Percentiles rank a stretch among this genome's conserved stretches.
These are phyloP conservation scores for Herpomyces periplanetae DNA, from an alignment of 2,329 filamentous ascomycete genomes.

Conservation along the genomic window DNA sequence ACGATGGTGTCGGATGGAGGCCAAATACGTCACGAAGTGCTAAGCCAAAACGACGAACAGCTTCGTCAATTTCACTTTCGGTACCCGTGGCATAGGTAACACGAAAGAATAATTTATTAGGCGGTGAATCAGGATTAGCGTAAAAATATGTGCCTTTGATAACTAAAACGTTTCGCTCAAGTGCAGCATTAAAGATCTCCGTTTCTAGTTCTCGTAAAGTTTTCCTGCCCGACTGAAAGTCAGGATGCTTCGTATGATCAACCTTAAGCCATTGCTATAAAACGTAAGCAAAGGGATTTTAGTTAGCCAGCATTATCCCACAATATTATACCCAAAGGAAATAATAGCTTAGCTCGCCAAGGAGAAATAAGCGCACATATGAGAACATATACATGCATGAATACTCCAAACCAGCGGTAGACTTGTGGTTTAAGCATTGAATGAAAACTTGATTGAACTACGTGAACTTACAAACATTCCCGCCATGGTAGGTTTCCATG, in stretches of 20 bases:
- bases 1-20: no score
- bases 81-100: conserved; percentile 56
- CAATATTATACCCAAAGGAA: conserved; percentile 1
- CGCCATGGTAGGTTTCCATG: conserved; percentile 37
- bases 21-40: conserved; percentile 23
- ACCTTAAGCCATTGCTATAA: conserved; percentile 28
- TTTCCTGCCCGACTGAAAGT: conserved; percentile 11
- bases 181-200: conserved; percentile 36
- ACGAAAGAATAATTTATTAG: conserved; percentile 38
- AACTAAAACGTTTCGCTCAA: conserved; percentile 36
- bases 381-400: no score
- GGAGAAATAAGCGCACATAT: conserved; percentile 1
- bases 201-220: conserved; percentile 30
- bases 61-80: conserved; percentile 24
- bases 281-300: no score
- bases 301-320: conserved; percentile 1
- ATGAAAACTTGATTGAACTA: no score
- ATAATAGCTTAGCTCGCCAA: conserved; percentile 1
- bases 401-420: no score
- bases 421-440: no score
- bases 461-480: conserved; percentile 85
- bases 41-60: conserved; percentile 31
- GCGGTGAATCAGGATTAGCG: conserved; percentile 20
- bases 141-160: conserved; percentile 71
- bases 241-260: conserved; percentile 25